Conservation (phyloP, 192 early-diverging fungal species). For the Mortierella alpina region DNA sequence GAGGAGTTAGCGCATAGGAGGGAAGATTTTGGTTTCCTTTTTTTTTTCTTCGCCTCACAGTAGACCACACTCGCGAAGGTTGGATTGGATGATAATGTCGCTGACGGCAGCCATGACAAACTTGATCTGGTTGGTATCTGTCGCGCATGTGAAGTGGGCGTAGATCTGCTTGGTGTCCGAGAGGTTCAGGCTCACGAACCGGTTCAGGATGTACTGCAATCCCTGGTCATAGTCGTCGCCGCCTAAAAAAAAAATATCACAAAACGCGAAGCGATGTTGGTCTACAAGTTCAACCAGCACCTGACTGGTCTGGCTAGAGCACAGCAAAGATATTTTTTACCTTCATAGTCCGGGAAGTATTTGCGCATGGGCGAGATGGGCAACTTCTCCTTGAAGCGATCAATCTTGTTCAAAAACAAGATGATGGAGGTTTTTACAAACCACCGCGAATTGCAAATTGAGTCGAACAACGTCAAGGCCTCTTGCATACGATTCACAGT, state of each 20-base stretch:
- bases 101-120: conserved; percentile 94
- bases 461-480: conserved; percentile 95
- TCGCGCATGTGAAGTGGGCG: conserved; percentile 90
- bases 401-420: conserved; percentile 98
- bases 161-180: conserved; percentile 87
- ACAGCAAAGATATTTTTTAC: conserved; percentile 7
- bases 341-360: conserved; percentile 91
- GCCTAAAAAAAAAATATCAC: conserved; percentile 47
- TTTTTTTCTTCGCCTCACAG: conserved; percentile 66
- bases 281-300: background rate
- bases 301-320: background rate
- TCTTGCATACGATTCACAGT: conserved; percentile 97
- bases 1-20: background rate
- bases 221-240: conserved; percentile 80
- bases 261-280: background rate
- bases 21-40: background rate
- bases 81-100: conserved; percentile 88
- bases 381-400: conserved; percentile 94
- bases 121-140: conserved; percentile 87
- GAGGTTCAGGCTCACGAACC: conserved; percentile 84
- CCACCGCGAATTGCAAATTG: conserved; percentile 98
- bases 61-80: conserved; percentile 82
- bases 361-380: conserved; percentile 82
- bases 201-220: conserved; percentile 82
- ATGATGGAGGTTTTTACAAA: conserved; percentile 98